Base-by-base conservation (phyloP, 805 yeast species). In the Ogataea ramenticola region DNA sequence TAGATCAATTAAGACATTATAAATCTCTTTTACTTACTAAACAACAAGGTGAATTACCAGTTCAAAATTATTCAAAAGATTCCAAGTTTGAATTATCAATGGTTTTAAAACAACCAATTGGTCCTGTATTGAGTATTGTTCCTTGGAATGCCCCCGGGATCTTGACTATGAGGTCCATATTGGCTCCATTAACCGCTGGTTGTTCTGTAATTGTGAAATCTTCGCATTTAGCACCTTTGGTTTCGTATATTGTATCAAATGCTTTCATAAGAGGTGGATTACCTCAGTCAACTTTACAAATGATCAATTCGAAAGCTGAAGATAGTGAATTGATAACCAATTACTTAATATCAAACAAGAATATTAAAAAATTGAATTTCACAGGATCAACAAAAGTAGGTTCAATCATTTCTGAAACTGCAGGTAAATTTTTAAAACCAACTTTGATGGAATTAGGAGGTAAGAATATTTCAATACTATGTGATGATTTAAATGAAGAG, bases 81-180 rank as follows among this genome's bases (percentile, higher is more conserved):
- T 29, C 32, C 9, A 22, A 41, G 16, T 20, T 38, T 20, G 51
- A 48, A 14, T 40, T 57, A 22, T 40, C 58, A 1, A 22, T 69
- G 43, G 60, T 63, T 2, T 36, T 63, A 15, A 61, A 56, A 36
- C 60, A 63, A 36, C 77, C 78, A 1, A 43, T 70, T 15, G 77
- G 78, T 1, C 71, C 75, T 0, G 71, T 72, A 1, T 50, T 72
- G 31, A 61, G 74, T 16, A 66, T 72, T 2, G 60, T 75, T 2
- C 70, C 78, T 0, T 72, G 77, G 77, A 72, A 72, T 54, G 76
- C 74, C 1, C 75, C 78, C 1, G 66, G 65, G 0, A 58, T 70
- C 15, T 54, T 72, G 30, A 55, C 66, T 14, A 59, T 62, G 15
- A 57, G 77, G 44, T 57, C 72, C 2, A 60, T 72, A 3, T 47